Evolutionary conservation across 495 filamentous ascomycete species (phyloP).

Genomic region (Penicillium riverlandense): DNA sequence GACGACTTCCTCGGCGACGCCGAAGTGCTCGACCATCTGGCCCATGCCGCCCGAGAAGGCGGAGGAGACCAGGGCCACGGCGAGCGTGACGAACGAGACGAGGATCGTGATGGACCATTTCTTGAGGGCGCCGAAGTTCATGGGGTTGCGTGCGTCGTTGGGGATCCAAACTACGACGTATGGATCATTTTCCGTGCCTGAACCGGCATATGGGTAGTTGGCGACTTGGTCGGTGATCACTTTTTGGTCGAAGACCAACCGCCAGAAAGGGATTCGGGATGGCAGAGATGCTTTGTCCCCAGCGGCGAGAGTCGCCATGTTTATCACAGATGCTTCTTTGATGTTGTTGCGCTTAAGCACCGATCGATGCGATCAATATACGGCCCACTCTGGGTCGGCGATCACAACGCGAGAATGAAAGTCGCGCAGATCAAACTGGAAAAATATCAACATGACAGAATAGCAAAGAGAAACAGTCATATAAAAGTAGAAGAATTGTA

Average conservation of each 20-base stretch:
- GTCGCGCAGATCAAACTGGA: too few relatives aligned
- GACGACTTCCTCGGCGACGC: constrained; percentile 37
- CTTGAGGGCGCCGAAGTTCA: constrained; percentile 43
- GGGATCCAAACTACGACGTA: constrained; percentile 62
- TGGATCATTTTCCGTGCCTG: constrained; percentile 60
- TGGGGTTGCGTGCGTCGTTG: constrained; percentile 58
- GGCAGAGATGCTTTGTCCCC: constrained; percentile 15
- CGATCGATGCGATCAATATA: neutral
- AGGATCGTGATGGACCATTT: constrained; percentile 61
- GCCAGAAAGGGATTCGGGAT: constrained; percentile 28
- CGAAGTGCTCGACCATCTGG: constrained; percentile 42
- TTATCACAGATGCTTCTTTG: neutral
- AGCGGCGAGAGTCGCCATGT: constrained; percentile 3
- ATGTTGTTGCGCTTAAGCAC: neutral
- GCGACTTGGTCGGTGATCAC: constrained; percentile 43
- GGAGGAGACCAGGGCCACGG: constrained; percentile 65
- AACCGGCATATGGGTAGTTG: constrained; percentile 50
- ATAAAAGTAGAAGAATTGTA: neutral
- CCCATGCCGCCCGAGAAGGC: constrained; percentile 63
- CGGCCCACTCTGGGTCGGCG: too few relatives aligned
- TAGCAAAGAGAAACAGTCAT: neutral
- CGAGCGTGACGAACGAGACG: constrained; percentile 57
- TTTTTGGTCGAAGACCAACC: constrained; percentile 40
- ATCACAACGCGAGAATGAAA: too few relatives aligned
- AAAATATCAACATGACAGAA: neutral